Percentiles rank a stretch among this genome's conserved stretches.
phyloP scores from a whole-genome alignment of 2,329 filamentous ascomycete species.

The Coniochaeta sp. region DNA sequence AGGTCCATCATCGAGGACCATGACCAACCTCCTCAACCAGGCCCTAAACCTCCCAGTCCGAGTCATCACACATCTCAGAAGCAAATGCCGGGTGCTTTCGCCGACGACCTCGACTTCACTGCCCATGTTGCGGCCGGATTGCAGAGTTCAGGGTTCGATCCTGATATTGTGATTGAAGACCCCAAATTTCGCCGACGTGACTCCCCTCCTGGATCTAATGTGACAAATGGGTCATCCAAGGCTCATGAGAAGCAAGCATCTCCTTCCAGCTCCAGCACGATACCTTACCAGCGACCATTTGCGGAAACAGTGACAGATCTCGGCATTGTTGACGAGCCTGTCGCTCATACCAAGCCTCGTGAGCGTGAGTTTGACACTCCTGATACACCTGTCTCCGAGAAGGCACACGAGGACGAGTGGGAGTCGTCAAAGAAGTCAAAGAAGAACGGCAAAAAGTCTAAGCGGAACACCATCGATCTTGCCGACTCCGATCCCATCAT shows the following conservation, averaged over 20 bases:
- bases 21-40: conserved; percentile 42
- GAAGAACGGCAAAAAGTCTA: conserved; percentile 29
- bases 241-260: not conserved
- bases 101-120: conserved; percentile 61
- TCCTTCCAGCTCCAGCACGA: conserved; percentile 16
- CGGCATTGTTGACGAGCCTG: conserved; percentile 18
- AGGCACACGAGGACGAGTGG: conserved; percentile 15
- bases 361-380: conserved; percentile 39
- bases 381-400: conserved; percentile 33
- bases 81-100: conserved; percentile 58
- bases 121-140: conserved; percentile 63
- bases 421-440: conserved; percentile 15
- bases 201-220: conserved; percentile 55
- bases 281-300: conserved; percentile 40
- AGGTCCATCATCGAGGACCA: conserved; percentile 30
- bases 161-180: conserved; percentile 62
- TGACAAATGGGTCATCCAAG: not conserved
- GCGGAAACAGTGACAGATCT: conserved; percentile 37
- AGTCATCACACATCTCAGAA: conserved; percentile 32
- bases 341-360: conserved; percentile 10
- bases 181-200: conserved; percentile 55
- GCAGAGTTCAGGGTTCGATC: conserved; percentile 63
- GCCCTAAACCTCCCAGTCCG: conserved; percentile 42
- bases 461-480: conserved; percentile 17
- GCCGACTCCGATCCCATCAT: not conserved